Conservation (phyloP, 2,329 filamentous ascomycete genomes). For the Diaporthe eres region DNA sequence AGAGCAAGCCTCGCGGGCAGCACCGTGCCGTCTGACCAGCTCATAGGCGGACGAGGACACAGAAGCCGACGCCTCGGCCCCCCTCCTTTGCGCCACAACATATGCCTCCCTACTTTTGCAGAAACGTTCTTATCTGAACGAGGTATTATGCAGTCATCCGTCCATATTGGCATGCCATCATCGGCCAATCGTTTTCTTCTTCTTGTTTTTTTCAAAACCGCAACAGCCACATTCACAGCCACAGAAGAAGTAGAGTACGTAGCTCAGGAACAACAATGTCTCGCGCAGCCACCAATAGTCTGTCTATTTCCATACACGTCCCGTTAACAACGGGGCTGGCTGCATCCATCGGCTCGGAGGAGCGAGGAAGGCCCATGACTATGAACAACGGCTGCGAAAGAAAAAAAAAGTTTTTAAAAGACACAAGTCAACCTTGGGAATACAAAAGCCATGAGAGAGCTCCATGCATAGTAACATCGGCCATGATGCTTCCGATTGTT, state of each 20-base stretch:
- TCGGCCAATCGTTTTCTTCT: not conserved
- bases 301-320: slow-evolving; percentile 23
- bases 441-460: slow-evolving; percentile 36
- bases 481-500: slow-evolving; percentile 37
- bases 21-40: not conserved
- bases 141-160: not conserved
- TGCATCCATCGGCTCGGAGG: slow-evolving; percentile 20
- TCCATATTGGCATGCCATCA: not conserved
- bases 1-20: not conserved
- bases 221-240: not conserved
- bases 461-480: slow-evolving; percentile 36
- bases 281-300: slow-evolving; percentile 30
- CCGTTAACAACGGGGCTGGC: not conserved
- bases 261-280: not conserved
- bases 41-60: not conserved
- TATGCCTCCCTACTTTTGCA: not conserved
- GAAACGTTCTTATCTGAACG: not conserved
- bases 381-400: slow-evolving; percentile 22
- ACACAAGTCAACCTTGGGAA: slow-evolving; percentile 18
- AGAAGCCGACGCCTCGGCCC: not conserved
- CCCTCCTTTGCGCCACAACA: slow-evolving; percentile 5
- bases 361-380: slow-evolving; percentile 21
- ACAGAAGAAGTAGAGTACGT: not conserved
- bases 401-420: not conserved
- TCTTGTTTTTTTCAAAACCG: too few relatives aligned